Conservation (phyloP, 192 early-diverging fungal species). For the Chytriomyces sp. region DNA sequence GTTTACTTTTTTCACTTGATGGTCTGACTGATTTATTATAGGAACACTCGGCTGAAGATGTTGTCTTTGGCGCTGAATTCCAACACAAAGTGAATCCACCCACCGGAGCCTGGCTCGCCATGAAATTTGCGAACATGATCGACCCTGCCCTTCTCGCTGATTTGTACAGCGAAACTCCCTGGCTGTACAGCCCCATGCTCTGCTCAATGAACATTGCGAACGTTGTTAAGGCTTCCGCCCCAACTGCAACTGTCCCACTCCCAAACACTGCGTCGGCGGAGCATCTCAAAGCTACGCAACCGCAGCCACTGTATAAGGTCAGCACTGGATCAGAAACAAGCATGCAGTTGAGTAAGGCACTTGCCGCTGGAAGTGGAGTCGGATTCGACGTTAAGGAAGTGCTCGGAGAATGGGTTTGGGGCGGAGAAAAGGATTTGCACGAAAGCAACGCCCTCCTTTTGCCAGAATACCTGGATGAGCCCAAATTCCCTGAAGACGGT, state of each 20-base stretch:
- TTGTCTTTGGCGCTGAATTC: constrained; percentile 81
- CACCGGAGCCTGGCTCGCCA: constrained; percentile 69
- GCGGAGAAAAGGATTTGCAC: constrained; percentile 35
- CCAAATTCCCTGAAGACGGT: constrained; percentile 47
- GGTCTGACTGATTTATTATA: constrained; percentile 23
- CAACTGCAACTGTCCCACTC: constrained; percentile 33
- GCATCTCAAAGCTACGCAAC: constrained; percentile 7
- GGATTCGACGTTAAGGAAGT: constrained; percentile 25
- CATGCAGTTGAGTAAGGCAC: not conserved
- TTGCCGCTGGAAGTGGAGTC: constrained; percentile 18
- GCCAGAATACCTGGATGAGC: constrained; percentile 45
- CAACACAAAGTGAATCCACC: constrained; percentile 71
- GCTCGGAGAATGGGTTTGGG: constrained; percentile 50
- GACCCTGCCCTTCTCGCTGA: constrained; percentile 78
- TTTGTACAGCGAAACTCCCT: constrained; percentile 72
- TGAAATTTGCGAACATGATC: constrained; percentile 76
- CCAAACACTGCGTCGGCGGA: constrained; percentile 17
- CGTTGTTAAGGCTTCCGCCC: constrained; percentile 43
- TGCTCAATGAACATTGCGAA: constrained; percentile 77
- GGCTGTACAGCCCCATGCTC: constrained; percentile 72
- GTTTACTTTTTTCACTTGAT: not conserved
- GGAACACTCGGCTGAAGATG: constrained; percentile 64
- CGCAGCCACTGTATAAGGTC: constrained; percentile 25
- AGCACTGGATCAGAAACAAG: not conserved
- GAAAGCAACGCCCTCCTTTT: constrained; percentile 49